Base-by-base conservation (phyloP, 371 early-diverging fungal genomes). In the Rhizopus stolonifer region DNA sequence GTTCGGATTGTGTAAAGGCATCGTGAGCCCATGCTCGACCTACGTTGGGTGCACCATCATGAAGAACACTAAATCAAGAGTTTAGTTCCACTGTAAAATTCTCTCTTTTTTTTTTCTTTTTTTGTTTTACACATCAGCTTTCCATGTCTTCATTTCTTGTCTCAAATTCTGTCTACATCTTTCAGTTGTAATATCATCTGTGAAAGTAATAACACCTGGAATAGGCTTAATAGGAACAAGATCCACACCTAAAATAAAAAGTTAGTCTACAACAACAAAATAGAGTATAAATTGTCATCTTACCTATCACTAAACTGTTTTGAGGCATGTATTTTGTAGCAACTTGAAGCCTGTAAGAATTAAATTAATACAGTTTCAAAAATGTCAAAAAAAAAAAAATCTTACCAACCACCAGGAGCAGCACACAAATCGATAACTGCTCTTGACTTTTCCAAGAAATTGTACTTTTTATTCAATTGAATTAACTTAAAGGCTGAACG, bases 41-140 rank as follows among this genome's bases (percentile, higher is more conserved):
- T 42, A 99, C 99, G 64, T 99, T 99, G 38, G 99, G 99, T 25
- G 99, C 99, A 83, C 99, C 99, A 70, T 99, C 99, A 83, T 99
- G 99, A 52, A 99, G 89, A 24, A 99, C 90, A 38, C 88, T 89
- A 45, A n/a, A n/a, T 15, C 15, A 43, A 23, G 17, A 45, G 44
- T 14, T 17, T 22, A 13, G 10, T 4, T 13, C 25, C 15, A n/a
- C 25, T 6, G 11, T 24, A 32, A 44, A 25, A n/a, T 15, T 10
- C 11, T 19, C 18, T 21, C 14, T 40, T 5, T n/a, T n/a, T n/a
- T n/a, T n/a, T 21, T 7, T 24, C 7, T 34, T 22, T 29, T 15
- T 56, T 2, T 5, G 14, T 78, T 80, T 66, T 82, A 91, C 88
- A 99, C 95, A 74, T 99, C 99, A 3, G 92, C 99, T 75, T 97